Evolutionary conservation across 228 moss, liverwort and hornwort genomes (phyloP).

Genomic region (Sphagnum magellanicum): DNA sequence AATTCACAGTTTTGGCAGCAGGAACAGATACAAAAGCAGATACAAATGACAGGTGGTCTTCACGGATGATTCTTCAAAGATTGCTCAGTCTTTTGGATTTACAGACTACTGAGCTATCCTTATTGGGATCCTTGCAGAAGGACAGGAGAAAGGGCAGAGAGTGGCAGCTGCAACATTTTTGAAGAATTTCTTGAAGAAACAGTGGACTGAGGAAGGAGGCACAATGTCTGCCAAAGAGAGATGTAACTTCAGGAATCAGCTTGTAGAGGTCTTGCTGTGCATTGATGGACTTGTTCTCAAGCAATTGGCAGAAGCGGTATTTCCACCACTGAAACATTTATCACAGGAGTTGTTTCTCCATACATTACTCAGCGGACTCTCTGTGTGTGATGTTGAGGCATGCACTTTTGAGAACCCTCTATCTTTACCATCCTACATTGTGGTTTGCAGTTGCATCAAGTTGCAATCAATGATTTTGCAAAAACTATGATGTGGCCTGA

Average conservation of each 20-base stretch:
- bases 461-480: conserved; percentile 66
- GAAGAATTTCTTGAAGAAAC: conserved; percentile 70
- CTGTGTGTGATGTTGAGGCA: no score
- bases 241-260: conserved; percentile 78
- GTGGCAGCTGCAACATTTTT: conserved; percentile 75
- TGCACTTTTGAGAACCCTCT: no score
- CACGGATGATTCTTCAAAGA: no score
- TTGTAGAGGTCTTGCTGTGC: conserved; percentile 66
- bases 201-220: conserved; percentile 48
- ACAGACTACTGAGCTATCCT: no score
- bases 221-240: conserved; percentile 49
- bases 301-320: conserved; percentile 77
- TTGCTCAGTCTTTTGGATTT: no score
- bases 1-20: no score
- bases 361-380: no score
- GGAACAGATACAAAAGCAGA: no score
- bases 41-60: no score
- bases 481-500: conserved; percentile 70
- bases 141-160: conserved; percentile 56
- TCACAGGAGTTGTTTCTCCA: no score
- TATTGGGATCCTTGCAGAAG: conserved; percentile 19
- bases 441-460: conserved; percentile 64
- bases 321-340: conserved; percentile 1
- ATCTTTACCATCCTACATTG: neutral
- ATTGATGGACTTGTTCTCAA: conserved; percentile 71